phyloP scores from a whole-genome alignment of 768 basidiomycete genomes.

The Tubosaeta sp. region DNA sequence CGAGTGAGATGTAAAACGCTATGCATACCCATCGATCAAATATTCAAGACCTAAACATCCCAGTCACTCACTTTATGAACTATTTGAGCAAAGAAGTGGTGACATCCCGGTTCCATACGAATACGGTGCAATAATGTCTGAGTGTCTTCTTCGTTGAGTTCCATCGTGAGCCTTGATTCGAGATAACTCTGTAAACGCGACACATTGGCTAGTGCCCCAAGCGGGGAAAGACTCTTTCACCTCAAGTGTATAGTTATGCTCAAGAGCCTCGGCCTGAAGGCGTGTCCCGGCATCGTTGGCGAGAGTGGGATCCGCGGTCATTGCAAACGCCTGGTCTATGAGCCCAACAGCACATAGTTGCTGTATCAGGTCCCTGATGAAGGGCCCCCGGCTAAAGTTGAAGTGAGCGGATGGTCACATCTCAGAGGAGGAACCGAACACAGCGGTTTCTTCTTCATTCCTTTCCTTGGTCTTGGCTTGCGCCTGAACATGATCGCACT shows the following conservation, averaged over 20 bases:
- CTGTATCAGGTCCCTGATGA: conserved; percentile 37
- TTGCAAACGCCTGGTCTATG: conserved; percentile 49
- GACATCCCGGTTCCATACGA: conserved; percentile 53
- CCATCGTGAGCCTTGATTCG: conserved; percentile 53
- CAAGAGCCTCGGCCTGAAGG: conserved; percentile 56
- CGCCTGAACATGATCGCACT: conserved; percentile 47
- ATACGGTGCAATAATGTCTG: conserved; percentile 35
- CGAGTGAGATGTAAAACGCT: conserved; percentile 59
- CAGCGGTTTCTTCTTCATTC: conserved; percentile 19
- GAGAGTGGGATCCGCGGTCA: conserved; percentile 49
- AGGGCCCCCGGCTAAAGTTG: conserved; percentile 18
- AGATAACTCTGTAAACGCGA: conserved; percentile 37
- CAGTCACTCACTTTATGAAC: conserved; percentile 48
- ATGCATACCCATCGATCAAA: conserved; percentile 1
- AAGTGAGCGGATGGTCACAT: conserved; percentile 7
- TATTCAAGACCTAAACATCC: background rate
- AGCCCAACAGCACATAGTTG: conserved; percentile 52
- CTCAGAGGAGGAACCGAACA: conserved; percentile 8
- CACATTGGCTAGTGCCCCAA: conserved; percentile 3
- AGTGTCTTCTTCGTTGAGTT: conserved; percentile 39
- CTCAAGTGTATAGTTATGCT: conserved; percentile 54
- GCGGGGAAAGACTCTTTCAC: conserved; percentile 31
- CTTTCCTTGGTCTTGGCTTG: conserved; percentile 23
- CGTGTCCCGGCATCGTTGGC: conserved; percentile 45
- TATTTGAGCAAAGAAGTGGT: conserved; percentile 53